A percentile compares a stretch with the other conserved stretches of the same genome.
phyloP scores from a whole-genome alignment of 495 filamentous ascomycete species.

The Annulohypoxylon maeteangense region DNA sequence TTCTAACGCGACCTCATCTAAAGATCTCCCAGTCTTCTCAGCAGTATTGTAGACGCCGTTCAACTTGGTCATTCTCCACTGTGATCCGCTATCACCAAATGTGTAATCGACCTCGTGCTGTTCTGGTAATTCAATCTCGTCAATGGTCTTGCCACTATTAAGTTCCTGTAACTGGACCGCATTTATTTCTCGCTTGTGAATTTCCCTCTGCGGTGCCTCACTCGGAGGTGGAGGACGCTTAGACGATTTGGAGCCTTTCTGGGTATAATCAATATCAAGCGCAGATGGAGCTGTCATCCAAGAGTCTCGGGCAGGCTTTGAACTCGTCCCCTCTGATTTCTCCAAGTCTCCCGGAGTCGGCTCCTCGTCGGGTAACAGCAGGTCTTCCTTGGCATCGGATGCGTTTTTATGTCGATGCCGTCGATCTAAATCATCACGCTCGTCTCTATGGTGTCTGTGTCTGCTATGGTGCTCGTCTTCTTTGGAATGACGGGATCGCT shows the following conservation, averaged over 20 bases:
- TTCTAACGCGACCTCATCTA: conserved; percentile 85
- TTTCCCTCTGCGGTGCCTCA: conserved; percentile 76
- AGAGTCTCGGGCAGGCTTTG: conserved; percentile 68
- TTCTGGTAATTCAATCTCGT: conserved; percentile 59
- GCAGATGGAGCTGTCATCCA: conserved; percentile 95
- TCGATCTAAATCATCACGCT: conserved; percentile 34
- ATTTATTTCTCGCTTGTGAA: conserved; percentile 87
- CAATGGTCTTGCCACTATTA: conserved; percentile 51
- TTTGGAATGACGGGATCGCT: conserved; percentile 56
- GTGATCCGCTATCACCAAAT: conserved; percentile 89
- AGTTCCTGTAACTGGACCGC: conserved; percentile 70
- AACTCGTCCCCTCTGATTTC: conserved; percentile 21
- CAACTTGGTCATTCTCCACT: conserved; percentile 96
- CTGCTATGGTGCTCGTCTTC: conserved; percentile 54
- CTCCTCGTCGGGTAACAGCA: conserved; percentile 60
- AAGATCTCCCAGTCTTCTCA: conserved; percentile 71
- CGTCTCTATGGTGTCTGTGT: conserved; percentile 45
- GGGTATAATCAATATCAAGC: conserved; percentile 85
- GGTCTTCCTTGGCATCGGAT: conserved; percentile 59
- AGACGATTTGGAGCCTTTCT: conserved; percentile 64
- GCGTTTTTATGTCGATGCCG: conserved; percentile 51
- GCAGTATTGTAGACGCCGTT: conserved; percentile 85
- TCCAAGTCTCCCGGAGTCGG: conserved; percentile 41
- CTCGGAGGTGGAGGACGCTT: conserved; percentile 63
- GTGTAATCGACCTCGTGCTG: conserved; percentile 79